Conservation (phyloP, 2,329 filamentous ascomycete species). For the Colletotrichum sojae region DNA sequence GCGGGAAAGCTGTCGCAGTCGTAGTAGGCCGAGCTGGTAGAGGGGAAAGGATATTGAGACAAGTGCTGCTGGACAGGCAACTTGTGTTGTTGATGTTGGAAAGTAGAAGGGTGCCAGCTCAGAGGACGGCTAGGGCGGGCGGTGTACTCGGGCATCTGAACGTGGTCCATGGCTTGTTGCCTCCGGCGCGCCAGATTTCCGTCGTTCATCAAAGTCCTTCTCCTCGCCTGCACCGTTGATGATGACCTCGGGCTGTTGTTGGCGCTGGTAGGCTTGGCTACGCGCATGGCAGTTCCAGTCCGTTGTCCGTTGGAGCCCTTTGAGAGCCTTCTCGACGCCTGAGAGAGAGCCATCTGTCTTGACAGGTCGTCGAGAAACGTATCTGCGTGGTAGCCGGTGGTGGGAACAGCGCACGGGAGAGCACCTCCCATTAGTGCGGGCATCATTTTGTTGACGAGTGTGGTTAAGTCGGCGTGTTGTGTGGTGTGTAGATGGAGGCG, state of each 20-base stretch:
- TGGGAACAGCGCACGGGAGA: conserved; percentile 48
- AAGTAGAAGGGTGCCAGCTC: conserved; percentile 81
- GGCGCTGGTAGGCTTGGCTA: conserved; percentile 76
- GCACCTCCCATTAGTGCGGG: conserved; percentile 52
- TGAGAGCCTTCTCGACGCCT: conserved; percentile 63
- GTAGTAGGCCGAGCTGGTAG: conserved; percentile 53
- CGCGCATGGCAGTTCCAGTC: conserved; percentile 66
- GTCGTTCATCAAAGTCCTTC: conserved; percentile 71
- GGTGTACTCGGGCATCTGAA: conserved; percentile 53
- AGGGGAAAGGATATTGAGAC: conserved; percentile 57
- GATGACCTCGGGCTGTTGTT: conserved; percentile 77
- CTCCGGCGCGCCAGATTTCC: conserved; percentile 59
- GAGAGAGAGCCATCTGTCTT: conserved; percentile 64
- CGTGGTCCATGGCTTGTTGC: conserved; percentile 63
- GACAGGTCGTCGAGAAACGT: conserved; percentile 66
- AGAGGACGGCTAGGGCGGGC: conserved; percentile 69
- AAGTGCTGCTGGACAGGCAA: conserved; percentile 50
- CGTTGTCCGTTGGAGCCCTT: conserved; percentile 66
- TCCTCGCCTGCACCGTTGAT: conserved; percentile 62
- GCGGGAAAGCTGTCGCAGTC: conserved; percentile 58
- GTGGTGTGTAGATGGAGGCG: neutral
- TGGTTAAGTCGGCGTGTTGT: neutral
- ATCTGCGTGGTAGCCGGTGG: conserved; percentile 55
- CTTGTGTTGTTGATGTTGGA: conserved; percentile 51
- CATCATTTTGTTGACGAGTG: conserved; percentile 49